A percentile compares a stretch with the other conserved stretches of the same genome.
These are phyloP conservation scores for Tolypocladium capitatum DNA, from an alignment of 2,329 filamentous ascomycete genomes.

Conservation along the genomic window DNA sequence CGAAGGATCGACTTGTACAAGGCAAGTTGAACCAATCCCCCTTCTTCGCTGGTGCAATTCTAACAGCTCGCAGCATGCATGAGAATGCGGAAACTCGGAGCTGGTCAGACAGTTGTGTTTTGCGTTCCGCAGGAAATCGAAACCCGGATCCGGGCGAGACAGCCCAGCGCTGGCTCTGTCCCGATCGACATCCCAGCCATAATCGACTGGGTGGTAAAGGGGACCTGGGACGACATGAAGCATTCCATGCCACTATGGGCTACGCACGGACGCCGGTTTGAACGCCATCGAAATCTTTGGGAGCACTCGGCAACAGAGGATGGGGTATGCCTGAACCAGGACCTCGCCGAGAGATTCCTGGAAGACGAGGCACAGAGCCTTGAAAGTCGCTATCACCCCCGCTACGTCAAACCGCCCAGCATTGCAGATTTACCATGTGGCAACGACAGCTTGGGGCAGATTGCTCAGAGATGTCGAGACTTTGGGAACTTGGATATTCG, in stretches of 20 bases:
- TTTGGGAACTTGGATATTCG: neutral
- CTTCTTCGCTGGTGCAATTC: neutral
- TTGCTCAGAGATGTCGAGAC: neutral
- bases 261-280: slow-evolving; percentile 40
- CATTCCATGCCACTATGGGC: slow-evolving; percentile 46
- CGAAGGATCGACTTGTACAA: slow-evolving; percentile 57
- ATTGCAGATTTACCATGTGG: neutral
- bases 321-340: neutral
- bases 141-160: slow-evolving; percentile 27
- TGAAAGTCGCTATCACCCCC: neutral
- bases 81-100: slow-evolving; percentile 51
- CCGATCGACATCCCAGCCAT: slow-evolving; percentile 32
- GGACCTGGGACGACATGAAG: slow-evolving; percentile 38
- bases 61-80: slow-evolving; percentile 40
- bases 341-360: neutral
- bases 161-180: slow-evolving; percentile 18
- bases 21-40: slow-evolving; percentile 25
- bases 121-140: slow-evolving; percentile 42
- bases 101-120: slow-evolving; percentile 51
- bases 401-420: neutral
- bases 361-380: slow-evolving; percentile 1
- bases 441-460: neutral
- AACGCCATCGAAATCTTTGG: slow-evolving; percentile 27
- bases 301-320: neutral
- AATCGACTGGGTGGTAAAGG: slow-evolving; percentile 43